These are phyloP conservation scores for Pseudonitzschia delicatissima DNA, from an alignment of 108 stramenopile genomes.

Conservation along the genomic window DNA sequence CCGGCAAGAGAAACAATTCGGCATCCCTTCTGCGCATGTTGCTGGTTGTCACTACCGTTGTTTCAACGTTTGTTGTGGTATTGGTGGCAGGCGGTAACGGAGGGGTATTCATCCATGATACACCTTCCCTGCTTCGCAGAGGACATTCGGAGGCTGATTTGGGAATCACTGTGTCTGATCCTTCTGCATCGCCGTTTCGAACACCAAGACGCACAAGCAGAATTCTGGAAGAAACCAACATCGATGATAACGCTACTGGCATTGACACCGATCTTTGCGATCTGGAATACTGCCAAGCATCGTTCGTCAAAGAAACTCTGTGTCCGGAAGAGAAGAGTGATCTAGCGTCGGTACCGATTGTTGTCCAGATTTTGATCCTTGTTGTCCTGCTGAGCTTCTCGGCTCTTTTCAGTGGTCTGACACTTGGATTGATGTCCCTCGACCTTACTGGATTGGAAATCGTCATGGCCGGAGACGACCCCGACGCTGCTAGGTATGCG, in stretches of 20 bases:
- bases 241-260: background rate
- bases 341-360: slow-evolving; percentile 37
- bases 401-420: slow-evolving; percentile 88
- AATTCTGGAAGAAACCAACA: background rate
- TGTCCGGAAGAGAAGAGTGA: slow-evolving; percentile 12
- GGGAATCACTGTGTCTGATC: too few relatives aligned
- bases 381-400: slow-evolving; percentile 65
- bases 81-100: too few relatives aligned
- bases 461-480: slow-evolving; percentile 84
- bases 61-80: too few relatives aligned
- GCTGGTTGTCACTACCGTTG: too few relatives aligned
- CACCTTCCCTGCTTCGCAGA: too few relatives aligned
- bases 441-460: slow-evolving; percentile 97
- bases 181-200: too few relatives aligned
- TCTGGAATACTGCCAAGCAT: background rate
- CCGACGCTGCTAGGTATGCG: slow-evolving; percentile 52
- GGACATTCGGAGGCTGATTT: too few relatives aligned
- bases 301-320: background rate
- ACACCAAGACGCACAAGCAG: background rate
- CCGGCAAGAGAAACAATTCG: too few relatives aligned
- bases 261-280: background rate
- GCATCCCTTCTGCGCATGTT: too few relatives aligned
- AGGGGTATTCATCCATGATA: too few relatives aligned
- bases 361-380: slow-evolving; percentile 59
- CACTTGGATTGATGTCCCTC: slow-evolving; percentile 93